Percentiles rank a stretch among this genome's conserved stretches.
These are phyloP conservation scores for Penicillium nucicola DNA, from an alignment of 495 filamentous ascomycete species.

Conservation along the genomic window DNA sequence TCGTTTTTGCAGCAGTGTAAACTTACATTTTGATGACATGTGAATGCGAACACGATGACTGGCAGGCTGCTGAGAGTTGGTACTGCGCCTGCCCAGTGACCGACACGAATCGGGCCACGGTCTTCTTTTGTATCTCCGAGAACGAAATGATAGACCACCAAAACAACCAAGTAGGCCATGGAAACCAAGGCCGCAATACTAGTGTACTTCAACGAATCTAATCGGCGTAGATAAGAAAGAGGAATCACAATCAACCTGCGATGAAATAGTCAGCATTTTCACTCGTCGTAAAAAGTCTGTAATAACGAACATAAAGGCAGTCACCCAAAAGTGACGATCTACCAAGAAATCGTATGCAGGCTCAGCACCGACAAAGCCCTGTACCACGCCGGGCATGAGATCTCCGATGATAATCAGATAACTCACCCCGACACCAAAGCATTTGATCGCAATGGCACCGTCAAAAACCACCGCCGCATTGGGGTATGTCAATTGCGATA, in stretches of 20 bases:
- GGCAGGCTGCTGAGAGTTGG: slow-evolving; percentile 81
- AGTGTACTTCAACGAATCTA: slow-evolving; percentile 97
- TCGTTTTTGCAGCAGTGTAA: background rate
- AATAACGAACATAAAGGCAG: slow-evolving; percentile 78
- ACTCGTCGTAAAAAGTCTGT: background rate
- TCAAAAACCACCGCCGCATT: slow-evolving; percentile 96
- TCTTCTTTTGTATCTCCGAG: slow-evolving; percentile 71
- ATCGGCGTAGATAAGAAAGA: slow-evolving; percentile 79
- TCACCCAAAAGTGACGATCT: slow-evolving; percentile 95
- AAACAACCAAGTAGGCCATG: slow-evolving; percentile 87
- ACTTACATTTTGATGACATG: slow-evolving; percentile 93
- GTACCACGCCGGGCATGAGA: slow-evolving; percentile 91
- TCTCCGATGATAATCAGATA: slow-evolving; percentile 99
- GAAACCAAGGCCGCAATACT: slow-evolving; percentile 87
- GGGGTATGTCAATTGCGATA: slow-evolving; percentile 94
- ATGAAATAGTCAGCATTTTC: slow-evolving; percentile 7
- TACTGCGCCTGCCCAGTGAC: slow-evolving; percentile 75
- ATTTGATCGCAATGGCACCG: slow-evolving; percentile 94
- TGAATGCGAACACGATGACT: slow-evolving; percentile 96
- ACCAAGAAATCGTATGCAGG: slow-evolving; percentile 67
- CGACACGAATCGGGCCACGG: slow-evolving; percentile 66
- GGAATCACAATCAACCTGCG: slow-evolving; percentile 87
- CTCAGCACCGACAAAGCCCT: slow-evolving; percentile 64
- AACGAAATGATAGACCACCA: slow-evolving; percentile 87
- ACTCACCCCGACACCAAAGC: slow-evolving; percentile 92